Evolutionary conservation across 768 basidiomycete species (phyloP), one percentile per base, ranked within the genome.

Genomic region (Daedaleopsis nitida): DNA sequence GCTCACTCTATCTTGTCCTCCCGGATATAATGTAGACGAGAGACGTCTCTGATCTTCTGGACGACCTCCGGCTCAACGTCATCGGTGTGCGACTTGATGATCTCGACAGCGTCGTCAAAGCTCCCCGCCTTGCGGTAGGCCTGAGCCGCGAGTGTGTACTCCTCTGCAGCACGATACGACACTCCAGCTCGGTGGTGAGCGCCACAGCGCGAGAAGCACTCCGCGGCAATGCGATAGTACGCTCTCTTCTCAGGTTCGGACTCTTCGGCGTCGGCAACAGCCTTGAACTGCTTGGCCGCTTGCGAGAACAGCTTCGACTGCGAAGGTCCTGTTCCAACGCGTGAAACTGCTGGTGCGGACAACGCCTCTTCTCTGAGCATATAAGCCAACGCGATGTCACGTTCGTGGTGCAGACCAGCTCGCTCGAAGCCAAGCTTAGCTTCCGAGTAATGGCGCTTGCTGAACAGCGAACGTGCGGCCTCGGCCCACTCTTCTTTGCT

Each of bases 71-170:
- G 27, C 1, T 74, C 60, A 23, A 86, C 75, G 5, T 70, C 56
- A 1, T 62, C 48, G 12, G 68, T 42, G 60, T 84, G 68, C 0
- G 60, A 48, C 38, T 76, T 62, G 19, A 87, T 71, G 13, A 87
- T 60, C 19, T 75, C 62, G 14, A 87, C 74, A 13, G 86, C 86
- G 48, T 86, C 77, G 48, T 84, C 83, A 52, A 88, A 86, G 37
- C 68, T 68, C 1, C 79, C 81, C 0, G 73, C 72, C 57, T 82
- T 78, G n/a, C 82, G 76, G 58, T 79, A 88, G n/a, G 76, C 71
- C 57, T 74, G 72, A 1, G 81, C 82, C 1, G 83, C 79, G 2
- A 70, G 62, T 3, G 75, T 74, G 57, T 76, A 86, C 49, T 82
- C 77, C 27, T 74, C 66, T 2, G 80, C 83, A 0, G 72, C 59